These are phyloP conservation scores for Epichloe baconii DNA, from an alignment of 2,329 filamentous ascomycete genomes.

Conservation along the genomic window DNA sequence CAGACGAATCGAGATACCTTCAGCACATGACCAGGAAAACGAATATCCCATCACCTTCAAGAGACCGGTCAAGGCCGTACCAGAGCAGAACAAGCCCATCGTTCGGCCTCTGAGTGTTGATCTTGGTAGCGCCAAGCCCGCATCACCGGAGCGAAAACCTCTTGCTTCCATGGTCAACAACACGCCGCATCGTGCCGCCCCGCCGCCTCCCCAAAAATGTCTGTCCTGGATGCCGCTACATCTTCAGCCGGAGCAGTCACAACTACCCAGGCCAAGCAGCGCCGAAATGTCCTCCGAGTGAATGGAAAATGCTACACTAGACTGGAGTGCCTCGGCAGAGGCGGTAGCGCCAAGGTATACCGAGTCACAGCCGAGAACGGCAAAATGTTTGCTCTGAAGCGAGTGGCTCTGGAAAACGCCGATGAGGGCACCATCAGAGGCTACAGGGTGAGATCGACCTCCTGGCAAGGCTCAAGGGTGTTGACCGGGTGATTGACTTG, in stretches of 20 bases:
- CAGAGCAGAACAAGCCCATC: slow-evolving; percentile 42
- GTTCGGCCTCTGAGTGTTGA: slow-evolving; percentile 36
- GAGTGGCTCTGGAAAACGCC: slow-evolving; percentile 79
- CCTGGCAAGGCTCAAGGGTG: slow-evolving; percentile 64
- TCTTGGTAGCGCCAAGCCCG: slow-evolving; percentile 22
- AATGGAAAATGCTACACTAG: slow-evolving; percentile 87
- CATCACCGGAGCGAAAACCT: slow-evolving; percentile 43
- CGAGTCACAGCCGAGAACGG: slow-evolving; percentile 95
- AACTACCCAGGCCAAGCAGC: slow-evolving; percentile 58
- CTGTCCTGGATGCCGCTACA: slow-evolving; percentile 82
- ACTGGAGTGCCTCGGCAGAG: slow-evolving; percentile 80
- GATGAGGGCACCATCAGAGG: slow-evolving; percentile 74
- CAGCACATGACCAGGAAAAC: slow-evolving; percentile 72
- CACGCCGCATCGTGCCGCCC: slow-evolving; percentile 67
- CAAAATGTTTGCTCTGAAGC: slow-evolving; percentile 87
- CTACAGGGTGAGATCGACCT: slow-evolving; percentile 95
- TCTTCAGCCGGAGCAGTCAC: slow-evolving; percentile 68
- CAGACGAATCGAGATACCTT: slow-evolving; percentile 41
- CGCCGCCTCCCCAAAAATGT: slow-evolving; percentile 92
- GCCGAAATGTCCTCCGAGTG: slow-evolving; percentile 70
- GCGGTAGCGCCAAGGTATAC: slow-evolving; percentile 89
- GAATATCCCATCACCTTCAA: slow-evolving; percentile 59
- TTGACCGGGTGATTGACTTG: slow-evolving; percentile 81
- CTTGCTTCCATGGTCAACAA: slow-evolving; percentile 42
- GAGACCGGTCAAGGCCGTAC: slow-evolving; percentile 38